These are phyloP conservation scores for Croton laevigatus DNA, from an alignment of 441 rosid species.

Conservation along the genomic window DNA sequence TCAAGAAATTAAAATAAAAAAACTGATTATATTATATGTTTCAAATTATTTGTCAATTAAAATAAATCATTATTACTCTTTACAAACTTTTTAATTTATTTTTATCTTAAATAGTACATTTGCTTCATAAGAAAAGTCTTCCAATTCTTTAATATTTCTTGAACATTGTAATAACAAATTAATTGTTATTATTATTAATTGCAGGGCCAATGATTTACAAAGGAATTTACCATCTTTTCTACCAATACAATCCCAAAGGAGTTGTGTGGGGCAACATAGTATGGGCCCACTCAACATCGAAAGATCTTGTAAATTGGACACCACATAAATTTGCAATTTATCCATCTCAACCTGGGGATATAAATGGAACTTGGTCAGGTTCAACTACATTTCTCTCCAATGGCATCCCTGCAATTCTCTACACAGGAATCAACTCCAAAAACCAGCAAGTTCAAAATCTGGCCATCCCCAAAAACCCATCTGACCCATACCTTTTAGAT, in stretches of 20 bases:
- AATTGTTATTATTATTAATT: no score
- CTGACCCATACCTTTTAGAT: constrained; percentile 55
- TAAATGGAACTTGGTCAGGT: constrained; percentile 81
- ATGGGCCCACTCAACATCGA: constrained; percentile 87
- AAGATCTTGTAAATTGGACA: constrained; percentile 70
- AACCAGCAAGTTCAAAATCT: constrained; percentile 63
- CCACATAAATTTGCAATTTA: constrained; percentile 55
- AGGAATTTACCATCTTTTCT: constrained; percentile 80
- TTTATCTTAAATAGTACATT: no score
- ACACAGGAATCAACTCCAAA: constrained; percentile 55
- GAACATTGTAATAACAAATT: neutral
- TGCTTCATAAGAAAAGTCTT: no score
- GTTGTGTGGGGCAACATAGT: constrained; percentile 72
- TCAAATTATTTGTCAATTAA: no score
- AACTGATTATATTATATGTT: no score
- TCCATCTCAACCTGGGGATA: constrained; percentile 56
- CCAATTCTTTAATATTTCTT: neutral
- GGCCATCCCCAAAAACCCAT: constrained; percentile 51
- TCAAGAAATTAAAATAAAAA: no score
- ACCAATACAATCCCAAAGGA: constrained; percentile 77
- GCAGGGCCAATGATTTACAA: constrained; percentile 76
- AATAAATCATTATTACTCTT: no score
- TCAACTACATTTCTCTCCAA: constrained; percentile 57
- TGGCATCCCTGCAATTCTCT: constrained; percentile 58
- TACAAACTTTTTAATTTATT: no score